These are phyloP conservation scores for Aquilaria yunnanensis DNA, from an alignment of 345 rosid genomes.

Conservation along the genomic window DNA sequence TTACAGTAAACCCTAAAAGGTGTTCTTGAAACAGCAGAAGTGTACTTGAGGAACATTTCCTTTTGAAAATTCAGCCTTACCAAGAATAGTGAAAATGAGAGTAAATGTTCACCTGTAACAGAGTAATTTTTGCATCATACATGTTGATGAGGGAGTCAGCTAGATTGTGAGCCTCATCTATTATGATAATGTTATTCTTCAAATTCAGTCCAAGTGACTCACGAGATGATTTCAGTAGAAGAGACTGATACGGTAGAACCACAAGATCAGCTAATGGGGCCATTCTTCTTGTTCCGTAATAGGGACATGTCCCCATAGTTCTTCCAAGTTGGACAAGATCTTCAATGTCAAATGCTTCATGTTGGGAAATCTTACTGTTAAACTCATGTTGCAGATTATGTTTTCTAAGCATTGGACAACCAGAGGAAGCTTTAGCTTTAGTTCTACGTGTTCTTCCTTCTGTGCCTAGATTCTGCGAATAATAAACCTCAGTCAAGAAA, in stretches of 20 bases:
- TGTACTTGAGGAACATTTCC: too few species aligned
- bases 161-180: conserved; percentile 96
- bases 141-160: conserved; percentile 92
- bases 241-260: conserved; percentile 92
- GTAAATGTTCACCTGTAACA: conserved; percentile 46
- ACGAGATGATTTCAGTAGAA: conserved; percentile 87
- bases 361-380: conserved; percentile 41
- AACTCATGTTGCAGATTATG: conserved; percentile 57
- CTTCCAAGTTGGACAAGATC: conserved; percentile 77
- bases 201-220: conserved; percentile 81
- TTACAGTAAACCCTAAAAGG: too few species aligned
- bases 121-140: conserved; percentile 72
- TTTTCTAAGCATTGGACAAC: conserved; percentile 85
- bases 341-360: conserved; percentile 79
- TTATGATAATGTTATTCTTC: conserved; percentile 71
- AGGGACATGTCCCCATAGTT: conserved; percentile 75
- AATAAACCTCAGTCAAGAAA: conserved; percentile 16
- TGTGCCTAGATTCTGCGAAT: conserved; percentile 48
- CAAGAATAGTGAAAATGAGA: background rate
- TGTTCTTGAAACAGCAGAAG: too few species aligned
- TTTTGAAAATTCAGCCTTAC: too few species aligned
- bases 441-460: conserved; percentile 40
- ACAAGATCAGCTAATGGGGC: conserved; percentile 76
- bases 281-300: conserved; percentile 83
- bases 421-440: conserved; percentile 48